Evolutionary conservation across 2,329 filamentous ascomycete genomes (phyloP), one percentile per base, ranked within the genome.

Genomic region (Calonectria crousiana): DNA sequence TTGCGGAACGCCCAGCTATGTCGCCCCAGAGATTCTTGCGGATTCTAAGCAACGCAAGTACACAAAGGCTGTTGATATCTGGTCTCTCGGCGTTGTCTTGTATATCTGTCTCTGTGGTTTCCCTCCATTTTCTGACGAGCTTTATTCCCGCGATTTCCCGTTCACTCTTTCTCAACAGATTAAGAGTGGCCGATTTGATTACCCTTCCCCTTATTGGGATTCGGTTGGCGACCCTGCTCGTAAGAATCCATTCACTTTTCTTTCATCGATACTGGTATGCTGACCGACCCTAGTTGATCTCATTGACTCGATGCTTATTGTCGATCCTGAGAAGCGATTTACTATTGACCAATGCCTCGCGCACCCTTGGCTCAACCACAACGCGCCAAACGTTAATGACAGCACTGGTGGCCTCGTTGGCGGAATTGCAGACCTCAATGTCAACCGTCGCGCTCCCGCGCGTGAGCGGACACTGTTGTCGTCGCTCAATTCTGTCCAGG

Each of bases 61-160:
- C 86, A 98, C 96, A 69, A 95, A 95, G 81, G 96, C 96, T 4
- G 97, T 99, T 13, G 97, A 99, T 83, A 90, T 98, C 52, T 98
- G 97, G 97, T 98, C 96, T 1, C 89, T 98, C 0, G 97, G 97
- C n/a, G 97, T 99, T 4, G 96, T 99, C 4, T 89, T 99, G 30
- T 99, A 98, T 85, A 98, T 98, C 80, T 98, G 95, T 83, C 90
- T 98, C 6, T 98, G 97, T 83, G 97, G 97, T 44, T 98, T 98
- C 82, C 97, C 96, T 6, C 97, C 97, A 0, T 99, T 99, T 85
- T 98, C 95, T 0, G 97, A 99, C 81, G 97, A 99, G 85, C 91
- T 98, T 0, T 95, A 93, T 85, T 93, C 92, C 1, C 86, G 86
- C 44, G 93, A 98, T 56, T 97, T 96, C 78, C 97, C 97, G 2